phyloP scores from a whole-genome alignment of 139 green algal species.

The Volvox reticuliferus region DNA sequence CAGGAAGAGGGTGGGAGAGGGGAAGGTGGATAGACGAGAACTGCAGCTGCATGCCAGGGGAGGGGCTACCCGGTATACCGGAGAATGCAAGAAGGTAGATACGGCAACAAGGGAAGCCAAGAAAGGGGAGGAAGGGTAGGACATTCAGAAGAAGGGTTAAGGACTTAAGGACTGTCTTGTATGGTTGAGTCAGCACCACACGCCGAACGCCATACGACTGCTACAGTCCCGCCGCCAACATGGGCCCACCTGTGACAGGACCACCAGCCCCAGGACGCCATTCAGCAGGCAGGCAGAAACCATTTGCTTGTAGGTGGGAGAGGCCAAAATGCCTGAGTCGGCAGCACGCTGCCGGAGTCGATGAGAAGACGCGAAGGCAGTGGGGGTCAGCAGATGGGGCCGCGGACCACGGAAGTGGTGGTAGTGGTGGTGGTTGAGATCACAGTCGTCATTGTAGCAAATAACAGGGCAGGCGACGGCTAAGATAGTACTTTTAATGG shows the following conservation, averaged over 20 bases:
- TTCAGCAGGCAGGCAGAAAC: constrained; percentile 31
- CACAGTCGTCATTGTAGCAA: too few species aligned
- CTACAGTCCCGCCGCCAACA: too few species aligned
- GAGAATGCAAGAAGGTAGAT: too few species aligned
- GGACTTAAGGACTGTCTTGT: too few species aligned
- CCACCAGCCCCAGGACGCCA: constrained; percentile 24
- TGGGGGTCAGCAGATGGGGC: neutral
- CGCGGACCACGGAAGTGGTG: neutral
- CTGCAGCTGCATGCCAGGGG: neutral
- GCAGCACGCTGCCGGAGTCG: neutral
- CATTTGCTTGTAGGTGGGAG: constrained; percentile 35
- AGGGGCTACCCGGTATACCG: too few species aligned
- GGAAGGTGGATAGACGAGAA: neutral
- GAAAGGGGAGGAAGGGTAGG: too few species aligned
- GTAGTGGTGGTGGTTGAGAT: neutral
- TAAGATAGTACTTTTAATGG: too few species aligned
- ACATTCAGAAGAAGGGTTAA: too few species aligned
- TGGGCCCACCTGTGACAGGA: constrained; percentile 32
- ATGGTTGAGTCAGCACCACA: too few species aligned
- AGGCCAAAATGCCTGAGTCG: constrained; percentile 16
- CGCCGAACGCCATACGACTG: too few species aligned
- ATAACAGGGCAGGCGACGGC: too few species aligned
- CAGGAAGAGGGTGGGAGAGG: neutral
- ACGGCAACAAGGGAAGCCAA: too few species aligned
- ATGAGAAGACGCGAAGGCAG: neutral